Evolutionary conservation across 2,329 filamentous ascomycete genomes (phyloP).

Genomic region (Aspergillaceae sp.): DNA sequence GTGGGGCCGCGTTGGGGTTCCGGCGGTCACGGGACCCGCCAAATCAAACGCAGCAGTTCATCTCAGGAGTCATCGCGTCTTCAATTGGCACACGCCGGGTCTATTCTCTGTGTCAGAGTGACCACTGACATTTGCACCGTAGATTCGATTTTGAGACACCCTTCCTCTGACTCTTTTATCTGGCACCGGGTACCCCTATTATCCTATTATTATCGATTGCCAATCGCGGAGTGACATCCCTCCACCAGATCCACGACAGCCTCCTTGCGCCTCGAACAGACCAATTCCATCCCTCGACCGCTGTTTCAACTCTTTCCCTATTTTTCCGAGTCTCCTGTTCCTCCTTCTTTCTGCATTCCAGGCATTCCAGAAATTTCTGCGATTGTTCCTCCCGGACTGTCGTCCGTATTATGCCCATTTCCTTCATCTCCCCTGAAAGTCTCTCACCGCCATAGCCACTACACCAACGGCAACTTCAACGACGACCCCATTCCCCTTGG

Average conservation of each 20-base stretch:
- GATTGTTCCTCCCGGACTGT: neutral
- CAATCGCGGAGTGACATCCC: neutral
- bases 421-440: constrained; percentile 29
- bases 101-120: too few species aligned
- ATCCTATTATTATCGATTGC: neutral
- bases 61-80: too few species aligned
- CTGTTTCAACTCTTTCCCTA: neutral
- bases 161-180: neutral
- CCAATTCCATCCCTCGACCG: neutral
- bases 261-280: neutral
- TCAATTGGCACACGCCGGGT: too few species aligned
- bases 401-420: constrained; percentile 17
- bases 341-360: neutral
- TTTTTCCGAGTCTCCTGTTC: neutral
- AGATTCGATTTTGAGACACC: neutral
- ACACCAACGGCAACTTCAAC: constrained; percentile 21
- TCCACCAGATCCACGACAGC: neutral
- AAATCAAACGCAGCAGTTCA: neutral
- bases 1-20: constrained; percentile 12
- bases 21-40: constrained; percentile 16
- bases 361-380: neutral
- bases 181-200: neutral
- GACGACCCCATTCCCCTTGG: constrained; percentile 28
- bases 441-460: constrained; percentile 27
- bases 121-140: neutral